Evolutionary conservation across 257 asterid species (phyloP), one percentile per base, ranked within the genome.

Genomic region (Forsythia suspensa): DNA sequence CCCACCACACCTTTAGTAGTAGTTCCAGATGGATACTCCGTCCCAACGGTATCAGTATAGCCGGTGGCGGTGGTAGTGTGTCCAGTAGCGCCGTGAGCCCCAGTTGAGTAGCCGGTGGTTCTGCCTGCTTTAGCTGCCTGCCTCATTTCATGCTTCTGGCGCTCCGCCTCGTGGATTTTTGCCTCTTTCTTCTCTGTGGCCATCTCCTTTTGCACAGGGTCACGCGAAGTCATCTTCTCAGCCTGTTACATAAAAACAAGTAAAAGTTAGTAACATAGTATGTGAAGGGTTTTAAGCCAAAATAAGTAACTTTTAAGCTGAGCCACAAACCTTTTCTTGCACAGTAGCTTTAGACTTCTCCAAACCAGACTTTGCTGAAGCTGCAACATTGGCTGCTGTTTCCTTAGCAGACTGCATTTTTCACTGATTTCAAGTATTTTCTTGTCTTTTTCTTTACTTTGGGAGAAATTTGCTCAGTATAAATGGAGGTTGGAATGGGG

Each of bases 151-250:
- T 68, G 77, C 57, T 86, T 84, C 9, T 79, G 71, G 74, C 52
- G 34, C 77, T 86, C 89, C 2, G 90, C 88, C 18, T 73, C 85
- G 0, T 21, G 42, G 0, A 42, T 43, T 65, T 51, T 80, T 1
- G 77, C 85, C 2, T 82, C 88, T 63, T 82, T 86, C 81, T 80
- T 86, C 74, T 71, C 80, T 21, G 74, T 78, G 2, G 86, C 86
- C 80, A 84, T 67, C 42, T 77, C 90, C 74, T 86, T 84, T 72
- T 71, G 81, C 66, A 72, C 3, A 7, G 88, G 90, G 43, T 84
- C 88, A 1, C 76, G 55, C 0, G 85, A 80, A 0, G 76, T 84
- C 88, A 77, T 51, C 65, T 68, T 86, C 82, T 80, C 90, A 0
- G 67, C 81, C 89, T 85, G 70, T 21, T 4, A 6, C 10, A 46